Base-by-base conservation (phyloP, 805 yeast genomes). In the Candida verbasci region DNA sequence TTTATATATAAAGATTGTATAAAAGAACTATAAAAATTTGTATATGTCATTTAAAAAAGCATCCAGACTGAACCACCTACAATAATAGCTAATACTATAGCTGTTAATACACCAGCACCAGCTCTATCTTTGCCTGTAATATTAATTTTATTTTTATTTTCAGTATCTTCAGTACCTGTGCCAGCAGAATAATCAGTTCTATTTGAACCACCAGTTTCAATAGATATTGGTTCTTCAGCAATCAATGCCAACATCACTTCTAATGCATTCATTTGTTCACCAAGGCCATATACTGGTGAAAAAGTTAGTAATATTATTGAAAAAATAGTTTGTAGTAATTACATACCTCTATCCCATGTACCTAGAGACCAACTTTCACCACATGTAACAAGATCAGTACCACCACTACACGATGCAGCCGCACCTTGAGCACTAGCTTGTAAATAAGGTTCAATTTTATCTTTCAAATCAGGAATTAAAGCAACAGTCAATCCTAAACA, bases 81-180 rank as follows among this genome's bases (percentile, higher is more conserved):
- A 17, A 87, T 49, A 3, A 70, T 54, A 2, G 76, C 75, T 44
- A 86, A 56, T 1, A 83, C 79, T 3, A 86, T 62, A 1, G 91
- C 94, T 0, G 98, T 91, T 31, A 86, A 57, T 14, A 88, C 68
- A 26, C 94, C 96, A 2, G 97, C 96, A 37, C 97, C 97, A 1
- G 87, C 96, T 50, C 73, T 77, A 51, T 87, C 96, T 41, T 75
- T 78, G 0, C 65, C 56, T 1, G 77, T 65, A 29, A 88, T 76
- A 1, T 56, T 61, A 32, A 81, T 56, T 30, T 52, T 54, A 46
- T 75, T 70, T 28, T 41, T 38, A 40, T 71, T 70, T 22, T 63
- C 56, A 5, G 63, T 45, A 12, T 69, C 60, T 23, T 46, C 58
- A 2, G 73, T 46, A 42, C 60, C 53, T 6, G 45, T 39, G 8